Evolutionary conservation across 2,329 filamentous ascomycete species (phyloP), one percentile per base, ranked within the genome.

Genomic region (Corniculantispora saksenae): DNA sequence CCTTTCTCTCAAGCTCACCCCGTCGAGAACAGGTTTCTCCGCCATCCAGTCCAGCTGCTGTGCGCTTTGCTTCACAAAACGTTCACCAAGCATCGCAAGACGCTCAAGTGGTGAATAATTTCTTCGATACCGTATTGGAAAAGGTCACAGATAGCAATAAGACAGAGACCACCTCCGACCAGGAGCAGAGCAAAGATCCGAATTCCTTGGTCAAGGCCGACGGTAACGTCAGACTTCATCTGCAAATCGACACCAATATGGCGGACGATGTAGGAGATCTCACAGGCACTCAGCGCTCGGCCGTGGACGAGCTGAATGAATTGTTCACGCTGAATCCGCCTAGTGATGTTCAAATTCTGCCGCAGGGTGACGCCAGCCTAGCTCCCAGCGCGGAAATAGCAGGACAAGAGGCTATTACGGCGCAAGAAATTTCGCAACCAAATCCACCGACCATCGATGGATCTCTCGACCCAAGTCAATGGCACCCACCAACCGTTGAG

Each of bases 21-120:
- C 10, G 9, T 19, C 38, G 10, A 17, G 25, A 23, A 53, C 53
- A 32, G 13, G 4, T 29, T 29, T 45, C 45, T 5, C 19, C 32
- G 23, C 17, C 23, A 3, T 23, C 53, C 2, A 58, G 54, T 23
- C 54, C 25, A 35, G 35, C 32, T 29, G 15, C 23, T 32, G 12
- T 12, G 21, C 51, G 54, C 23, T 23, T 23, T 19, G 21, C 32
- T 29, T n/a, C 51, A 51, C 61, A 57, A 32, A 13, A 5, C 15
- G 27, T 19, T 9, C 35, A 21, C 21, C 54, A 32, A 58, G 12
- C 45, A 54, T 72, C 69, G 48, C 75, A 73, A 65, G 74, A 71
- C 62, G 72, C 74, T 48, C 75, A 76, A 56, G 54, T 72, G n/a
- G 47, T 72, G 19, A 56, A 53, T 35, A 67, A 29, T 23, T 64